A percentile compares a stretch with the other conserved stretches of the same genome.
Conservation (phyloP, 73 alveolate species). For the Stentor coeruleus region DNA sequence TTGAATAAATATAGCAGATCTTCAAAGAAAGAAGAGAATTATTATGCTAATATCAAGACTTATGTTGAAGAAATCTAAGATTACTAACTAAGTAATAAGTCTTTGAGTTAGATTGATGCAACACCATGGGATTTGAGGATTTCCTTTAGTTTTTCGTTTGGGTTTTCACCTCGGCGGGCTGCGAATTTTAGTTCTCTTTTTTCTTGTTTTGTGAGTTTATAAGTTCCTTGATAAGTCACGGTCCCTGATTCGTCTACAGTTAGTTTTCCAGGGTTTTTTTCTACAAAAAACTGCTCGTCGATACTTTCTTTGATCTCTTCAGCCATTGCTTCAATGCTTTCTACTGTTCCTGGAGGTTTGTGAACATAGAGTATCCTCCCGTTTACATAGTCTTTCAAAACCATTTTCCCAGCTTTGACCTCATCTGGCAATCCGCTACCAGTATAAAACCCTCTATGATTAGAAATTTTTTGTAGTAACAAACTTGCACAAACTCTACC, state of each 20-base stretch:
- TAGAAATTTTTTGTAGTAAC: constrained; percentile 75
- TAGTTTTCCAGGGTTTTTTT: constrained; percentile 24
- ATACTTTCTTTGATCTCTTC: constrained; percentile 31
- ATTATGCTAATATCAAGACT: constrained; percentile 28
- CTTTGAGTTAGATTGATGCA: no score
- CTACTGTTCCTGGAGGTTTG: constrained; percentile 86
- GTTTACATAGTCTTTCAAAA: constrained; percentile 88
- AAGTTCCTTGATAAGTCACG: constrained; percentile 33
- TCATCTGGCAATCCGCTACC: constrained; percentile 97
- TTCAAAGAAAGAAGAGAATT: constrained; percentile 37
- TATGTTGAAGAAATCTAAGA: constrained; percentile 28
- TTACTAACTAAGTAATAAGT: no score
- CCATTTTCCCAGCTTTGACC: constrained; percentile 88
- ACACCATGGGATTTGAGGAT: constrained; percentile 19
- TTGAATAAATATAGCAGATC: constrained; percentile 54
- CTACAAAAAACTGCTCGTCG: background rate
- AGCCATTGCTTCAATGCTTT: constrained; percentile 48
- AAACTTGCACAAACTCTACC: constrained; percentile 72
- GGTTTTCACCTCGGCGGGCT: constrained; percentile 39
- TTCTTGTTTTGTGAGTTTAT: constrained; percentile 42
- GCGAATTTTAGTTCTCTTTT: constrained; percentile 52
- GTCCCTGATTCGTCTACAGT: constrained; percentile 36
- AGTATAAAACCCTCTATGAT: constrained; percentile 84
- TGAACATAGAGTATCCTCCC: constrained; percentile 88
- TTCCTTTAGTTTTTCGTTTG: constrained; percentile 1